Evolutionary conservation across 2,329 filamentous ascomycete species (phyloP).

Genomic region (Blastomyces gilchristii): DNA sequence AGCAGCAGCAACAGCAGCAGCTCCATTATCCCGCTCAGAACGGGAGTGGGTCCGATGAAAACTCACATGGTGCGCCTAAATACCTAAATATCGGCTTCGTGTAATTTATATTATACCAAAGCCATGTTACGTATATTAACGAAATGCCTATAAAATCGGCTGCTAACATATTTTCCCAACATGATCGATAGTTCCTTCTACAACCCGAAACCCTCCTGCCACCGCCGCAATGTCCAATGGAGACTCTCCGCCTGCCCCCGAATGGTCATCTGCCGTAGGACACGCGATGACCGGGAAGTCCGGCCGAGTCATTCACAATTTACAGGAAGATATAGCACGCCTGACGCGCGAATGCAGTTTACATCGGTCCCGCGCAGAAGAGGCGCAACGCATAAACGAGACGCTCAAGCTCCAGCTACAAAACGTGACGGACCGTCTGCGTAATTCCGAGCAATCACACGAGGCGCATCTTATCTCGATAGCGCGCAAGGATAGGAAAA

Average conservation of each 20-base stretch:
- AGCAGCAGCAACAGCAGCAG: conserved; percentile 1
- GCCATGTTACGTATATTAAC: background rate
- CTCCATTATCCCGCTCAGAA: background rate
- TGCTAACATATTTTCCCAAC: background rate
- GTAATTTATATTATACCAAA: background rate
- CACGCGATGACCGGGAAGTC: conserved; percentile 42
- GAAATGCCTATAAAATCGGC: background rate
- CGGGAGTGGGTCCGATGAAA: background rate
- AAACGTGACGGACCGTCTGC: conserved; percentile 37
- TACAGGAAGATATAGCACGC: conserved; percentile 42
- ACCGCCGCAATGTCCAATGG: conserved; percentile 24
- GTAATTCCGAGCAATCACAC: conserved; percentile 38
- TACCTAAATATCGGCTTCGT: background rate
- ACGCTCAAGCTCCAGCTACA: conserved; percentile 36
- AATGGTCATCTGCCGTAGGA: conserved; percentile 43
- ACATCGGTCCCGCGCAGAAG: conserved; percentile 37
- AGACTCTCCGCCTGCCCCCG: conserved; percentile 15
- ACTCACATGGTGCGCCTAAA: background rate
- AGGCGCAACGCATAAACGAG: conserved; percentile 39
- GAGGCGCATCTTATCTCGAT: conserved; percentile 40
- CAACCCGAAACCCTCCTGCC: conserved; percentile 10
- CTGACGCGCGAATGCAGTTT: conserved; percentile 39
- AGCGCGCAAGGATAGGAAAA: conserved; percentile 38
- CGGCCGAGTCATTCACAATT: conserved; percentile 41
- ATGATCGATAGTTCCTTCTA: background rate